These are phyloP conservation scores for Botrytis aclada DNA, from an alignment of 2,329 filamentous ascomycete species.

Conservation along the genomic window DNA sequence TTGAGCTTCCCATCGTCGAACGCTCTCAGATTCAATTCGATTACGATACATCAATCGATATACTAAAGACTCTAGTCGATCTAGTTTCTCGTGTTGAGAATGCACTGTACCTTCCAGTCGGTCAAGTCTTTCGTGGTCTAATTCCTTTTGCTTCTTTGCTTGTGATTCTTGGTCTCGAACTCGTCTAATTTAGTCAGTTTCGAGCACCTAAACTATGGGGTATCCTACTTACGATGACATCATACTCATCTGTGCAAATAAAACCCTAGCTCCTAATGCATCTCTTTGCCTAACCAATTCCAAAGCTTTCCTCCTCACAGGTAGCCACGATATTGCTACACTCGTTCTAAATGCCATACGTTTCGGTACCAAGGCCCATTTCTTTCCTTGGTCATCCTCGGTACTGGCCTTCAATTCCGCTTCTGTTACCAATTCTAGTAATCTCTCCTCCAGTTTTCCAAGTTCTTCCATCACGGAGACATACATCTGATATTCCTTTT, in stretches of 20 bases:
- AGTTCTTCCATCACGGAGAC: constrained; percentile 48
- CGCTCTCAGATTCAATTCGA: constrained; percentile 13
- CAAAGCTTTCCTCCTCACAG: constrained; percentile 45
- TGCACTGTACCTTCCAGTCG: constrained; percentile 26
- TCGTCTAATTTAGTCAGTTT: constrained; percentile 24
- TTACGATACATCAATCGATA: constrained; percentile 28
- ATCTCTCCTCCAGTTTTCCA: constrained; percentile 43
- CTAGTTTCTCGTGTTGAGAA: constrained; percentile 31
- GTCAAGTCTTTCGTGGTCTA: constrained; percentile 26
- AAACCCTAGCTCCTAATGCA: constrained; percentile 44
- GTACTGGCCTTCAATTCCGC: constrained; percentile 38
- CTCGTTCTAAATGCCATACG: constrained; percentile 41
- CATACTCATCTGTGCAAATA: constrained; percentile 50
- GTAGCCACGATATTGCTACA: constrained; percentile 47
- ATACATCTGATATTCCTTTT: constrained; percentile 48
- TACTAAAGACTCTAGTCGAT: constrained; percentile 28
- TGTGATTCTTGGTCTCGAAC: constrained; percentile 31
- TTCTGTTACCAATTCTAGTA: constrained; percentile 46
- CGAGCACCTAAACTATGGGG: neutral
- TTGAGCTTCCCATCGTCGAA: constrained; percentile 4
- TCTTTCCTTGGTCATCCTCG: constrained; percentile 27
- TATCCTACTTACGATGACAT: constrained; percentile 42
- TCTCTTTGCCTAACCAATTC: constrained; percentile 48
- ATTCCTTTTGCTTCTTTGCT: constrained; percentile 26
- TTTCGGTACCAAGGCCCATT: constrained; percentile 42